Evolutionary conservation across 2,329 filamentous ascomycete genomes (phyloP), one percentile per base, ranked within the genome.

Genomic region (Epichloe bromicola): DNA sequence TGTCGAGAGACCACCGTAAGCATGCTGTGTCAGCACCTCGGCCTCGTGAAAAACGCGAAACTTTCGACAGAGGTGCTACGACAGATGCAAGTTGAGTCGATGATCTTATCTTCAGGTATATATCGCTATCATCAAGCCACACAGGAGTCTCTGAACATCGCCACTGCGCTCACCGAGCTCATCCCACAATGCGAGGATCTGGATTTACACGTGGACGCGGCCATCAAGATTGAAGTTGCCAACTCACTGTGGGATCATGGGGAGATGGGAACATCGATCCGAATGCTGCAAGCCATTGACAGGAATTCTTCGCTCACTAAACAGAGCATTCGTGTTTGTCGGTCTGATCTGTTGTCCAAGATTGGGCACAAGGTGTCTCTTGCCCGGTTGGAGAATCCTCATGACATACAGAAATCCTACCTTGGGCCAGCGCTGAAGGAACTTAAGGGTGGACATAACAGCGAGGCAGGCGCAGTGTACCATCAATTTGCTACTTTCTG

Each of bases 401-500:
- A 95, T 56, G 80, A 82, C 50, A 95, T 98, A 54, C 88, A 96
- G 57, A 82, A 85, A 58, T 82, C 85, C 37, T 97, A 96, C 60
- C 75, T 98, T 0, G 79, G 85, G 50, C 87, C 88, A 20, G 90
- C 93, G 0, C 81, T 97, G 30, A 83, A 82, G 57, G 87, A 94
- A 61, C 73, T 98, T 7, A 85, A 80, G 59, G 82, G 82, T 2
- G 76, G 78, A 44, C 76, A 70, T 5, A 75, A 82, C 1, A 74
- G 77, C 43, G 86, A 91, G 54, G 86, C 90, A 2, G 89, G 90
- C 1, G 78, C 88, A 57, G 93, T 97, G 1, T 96, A 89, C 60
- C 89, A 96, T 63, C 88, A 95, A 60, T 97, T 97, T 65, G 93
- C 94, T 26, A 79, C 83, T 48, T 98, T 98, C 64, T 98, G 94